Base-by-base conservation (phyloP, 371 early-diverging fungal genomes). In the Fennellomyces sp. region DNA sequence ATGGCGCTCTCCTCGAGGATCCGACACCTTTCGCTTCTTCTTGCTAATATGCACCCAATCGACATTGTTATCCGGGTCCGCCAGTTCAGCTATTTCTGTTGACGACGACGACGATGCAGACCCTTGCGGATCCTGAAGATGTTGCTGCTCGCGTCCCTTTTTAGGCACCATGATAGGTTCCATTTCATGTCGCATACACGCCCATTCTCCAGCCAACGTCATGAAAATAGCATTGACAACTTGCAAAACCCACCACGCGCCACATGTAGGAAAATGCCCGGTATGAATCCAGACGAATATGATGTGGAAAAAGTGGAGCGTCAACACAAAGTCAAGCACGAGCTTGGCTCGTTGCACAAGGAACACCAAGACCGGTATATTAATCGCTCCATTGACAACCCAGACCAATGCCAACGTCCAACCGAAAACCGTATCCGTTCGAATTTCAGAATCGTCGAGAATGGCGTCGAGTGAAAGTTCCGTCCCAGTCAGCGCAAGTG, bases 131-230 rank as follows among this genome's bases (percentile, higher is more conserved):
- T 60, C 49, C 30, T 64, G 51, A n/a, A 56, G 52, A 23, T 12
- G 58, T 42, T 36, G 51, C 28, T 21, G 39, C 48, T 48, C 36
- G 17, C 35, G 21, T 35, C 19, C 48, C 52, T 39, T 69, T 28
- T 55, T 64, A 33, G 50, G 35, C 60, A 91, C 72, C 47, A 81
- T 48, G 56, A 94, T 93, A 2, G 95, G 95, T 61, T 90, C 86
- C 86, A 93, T 82, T 64, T 94, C 95, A 63, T 75, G 66, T 50
- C 82, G 86, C 89, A 91, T 90, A 66, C 93, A 93, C 27, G 91
- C 84, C 72, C 91, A 86, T 66, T 94, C 93, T 5, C 91, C 92
- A 12, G 91, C 92, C 53, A 93, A 63, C 11, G 88, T 85, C 82
- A 88, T 87, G 48, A 89, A 75, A 2, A 72, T 69, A 12, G 81